Conservation (phyloP, 805 yeast species). For the Brettanomyces naardenensis region DNA sequence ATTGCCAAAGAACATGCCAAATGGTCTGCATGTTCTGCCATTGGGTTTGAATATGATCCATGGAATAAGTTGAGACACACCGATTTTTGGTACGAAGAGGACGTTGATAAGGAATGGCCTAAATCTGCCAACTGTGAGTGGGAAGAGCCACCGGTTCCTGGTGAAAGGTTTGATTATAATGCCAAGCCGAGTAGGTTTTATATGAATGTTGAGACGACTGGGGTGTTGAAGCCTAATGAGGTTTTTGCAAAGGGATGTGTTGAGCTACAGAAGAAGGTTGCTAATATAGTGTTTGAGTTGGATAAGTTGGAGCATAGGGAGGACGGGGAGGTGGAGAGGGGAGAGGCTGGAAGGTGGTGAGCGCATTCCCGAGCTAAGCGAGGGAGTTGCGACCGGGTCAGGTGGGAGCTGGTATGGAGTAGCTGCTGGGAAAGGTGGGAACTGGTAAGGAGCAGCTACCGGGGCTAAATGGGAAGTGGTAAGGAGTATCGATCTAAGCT, state of each 20-base stretch:
- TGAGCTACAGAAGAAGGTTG: conserved; percentile 83
- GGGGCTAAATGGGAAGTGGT: too few relatives aligned
- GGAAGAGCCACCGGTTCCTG: conserved; percentile 92
- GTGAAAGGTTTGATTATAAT: conserved; percentile 74
- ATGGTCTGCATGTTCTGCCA: conserved; percentile 95
- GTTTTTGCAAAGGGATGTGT: conserved; percentile 80
- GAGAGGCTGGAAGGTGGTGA: conserved; percentile 27
- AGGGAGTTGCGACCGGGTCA: too few relatives aligned
- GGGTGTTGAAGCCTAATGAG: conserved; percentile 80
- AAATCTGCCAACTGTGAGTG: conserved; percentile 78
- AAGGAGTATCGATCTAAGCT: too few relatives aligned
- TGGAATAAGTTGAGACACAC: conserved; percentile 97
- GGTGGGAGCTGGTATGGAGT: too few relatives aligned
- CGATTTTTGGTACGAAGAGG: conserved; percentile 92
- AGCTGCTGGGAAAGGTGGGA: too few relatives aligned
- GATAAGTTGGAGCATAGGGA: conserved; percentile 32
- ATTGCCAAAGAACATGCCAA: conserved; percentile 97
- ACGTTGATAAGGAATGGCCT: conserved; percentile 91
- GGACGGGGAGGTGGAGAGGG: conserved; percentile 20
- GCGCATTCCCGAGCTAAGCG: too few relatives aligned
- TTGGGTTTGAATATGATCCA: conserved; percentile 98
- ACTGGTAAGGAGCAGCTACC: too few relatives aligned
- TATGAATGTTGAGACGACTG: conserved; percentile 88
- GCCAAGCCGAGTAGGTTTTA: conserved; percentile 81
- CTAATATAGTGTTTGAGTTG: conserved; percentile 72